Evolutionary conservation across 176 grass and related monocot species (phyloP).

Genomic region (Ampelocalamus luodianensis): DNA sequence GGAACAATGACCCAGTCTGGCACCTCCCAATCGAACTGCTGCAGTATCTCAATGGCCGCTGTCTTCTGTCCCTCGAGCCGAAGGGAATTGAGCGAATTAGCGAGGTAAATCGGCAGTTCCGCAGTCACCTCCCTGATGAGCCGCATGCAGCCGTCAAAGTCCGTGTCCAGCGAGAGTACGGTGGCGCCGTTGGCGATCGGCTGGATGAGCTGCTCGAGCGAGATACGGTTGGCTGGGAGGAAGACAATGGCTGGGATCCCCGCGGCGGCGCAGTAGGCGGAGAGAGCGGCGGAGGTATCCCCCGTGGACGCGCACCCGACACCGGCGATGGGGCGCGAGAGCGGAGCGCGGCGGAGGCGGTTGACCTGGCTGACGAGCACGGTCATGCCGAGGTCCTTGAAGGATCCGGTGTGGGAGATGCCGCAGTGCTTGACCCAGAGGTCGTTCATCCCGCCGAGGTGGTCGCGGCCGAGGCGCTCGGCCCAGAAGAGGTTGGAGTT

Average conservation of each 20-base stretch:
- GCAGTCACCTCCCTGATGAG: slow-evolving; percentile 94
- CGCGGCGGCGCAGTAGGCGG: slow-evolving; percentile 88
- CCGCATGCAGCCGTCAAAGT: slow-evolving; percentile 94
- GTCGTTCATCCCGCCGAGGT: slow-evolving; percentile 88
- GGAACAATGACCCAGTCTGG: slow-evolving; percentile 92
- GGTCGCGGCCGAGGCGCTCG: slow-evolving; percentile 83
- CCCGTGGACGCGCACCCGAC: slow-evolving; percentile 90
- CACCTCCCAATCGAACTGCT: slow-evolving; percentile 98
- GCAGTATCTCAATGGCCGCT: slow-evolving; percentile 88
- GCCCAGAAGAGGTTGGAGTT: slow-evolving; percentile 99
- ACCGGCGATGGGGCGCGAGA: slow-evolving; percentile 66
- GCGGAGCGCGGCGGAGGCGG: slow-evolving; percentile 63
- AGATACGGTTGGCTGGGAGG: slow-evolving; percentile 84
- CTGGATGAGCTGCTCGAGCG: slow-evolving; percentile 88
- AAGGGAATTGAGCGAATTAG: slow-evolving; percentile 88
- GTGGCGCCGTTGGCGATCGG: slow-evolving; percentile 95
- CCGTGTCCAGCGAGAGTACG: slow-evolving; percentile 85
- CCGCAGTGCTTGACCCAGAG: slow-evolving; percentile 99
- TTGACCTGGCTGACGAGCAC: slow-evolving; percentile 87
- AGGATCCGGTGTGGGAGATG: slow-evolving; percentile 96
- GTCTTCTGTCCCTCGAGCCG: slow-evolving; percentile 94
- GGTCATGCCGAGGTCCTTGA: slow-evolving; percentile 98
- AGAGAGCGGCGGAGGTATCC: slow-evolving; percentile 90
- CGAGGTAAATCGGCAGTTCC: slow-evolving; percentile 86
- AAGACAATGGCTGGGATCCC: slow-evolving; percentile 91